Base-by-base conservation (phyloP, 140 eudicot genomes). In the Oenanthe javanica region DNA sequence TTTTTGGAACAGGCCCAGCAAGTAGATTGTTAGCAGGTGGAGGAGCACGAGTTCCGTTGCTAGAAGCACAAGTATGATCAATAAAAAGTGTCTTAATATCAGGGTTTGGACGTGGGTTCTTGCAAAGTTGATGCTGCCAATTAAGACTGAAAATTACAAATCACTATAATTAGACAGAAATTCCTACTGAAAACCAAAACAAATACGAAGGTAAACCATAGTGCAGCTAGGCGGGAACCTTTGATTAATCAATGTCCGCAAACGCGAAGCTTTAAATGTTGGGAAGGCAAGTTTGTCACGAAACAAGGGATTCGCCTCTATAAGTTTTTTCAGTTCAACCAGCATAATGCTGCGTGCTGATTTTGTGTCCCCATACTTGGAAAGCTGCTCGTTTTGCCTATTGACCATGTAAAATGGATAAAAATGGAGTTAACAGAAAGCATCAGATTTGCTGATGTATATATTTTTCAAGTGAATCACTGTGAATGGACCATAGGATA, bases 61-160 rank as follows among this genome's bases (percentile, higher is more conserved):
- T 85, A 63, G 92, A 73, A 79, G 87, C 85, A 87, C 97, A 93
- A n/a, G 89, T 87, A 81, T 93, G 97, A 82, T 93, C 97, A 50
- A 76, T 85, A 79, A 93, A 90, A 43, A 93, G 93, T 23, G 97
- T 93, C 86, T 89, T 90, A 54, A 93, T 93, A 81, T 93, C 96
- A 52, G 97, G 97, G 79, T 90, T 90, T 8, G 96, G 89, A 25
- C 97, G 93, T 66, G 96, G 97, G 83, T 86, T 93, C 87, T 93
- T 93, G 92, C 97, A 93, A 52, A 93, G 93, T 81, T 93, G 97
- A 87, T 93, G 97, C 87, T 92, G 96, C 97, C 97, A 92, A 81
- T 92, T 92, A 61, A 92, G 92, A 82, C 97, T 92, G 90, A 51
- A 79, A 87, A 69, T 69, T 10, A 69, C 74, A 69, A 12, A 15